These are phyloP conservation scores for Fusarium coicis DNA, from an alignment of 2,329 filamentous ascomycete genomes.

Conservation along the genomic window DNA sequence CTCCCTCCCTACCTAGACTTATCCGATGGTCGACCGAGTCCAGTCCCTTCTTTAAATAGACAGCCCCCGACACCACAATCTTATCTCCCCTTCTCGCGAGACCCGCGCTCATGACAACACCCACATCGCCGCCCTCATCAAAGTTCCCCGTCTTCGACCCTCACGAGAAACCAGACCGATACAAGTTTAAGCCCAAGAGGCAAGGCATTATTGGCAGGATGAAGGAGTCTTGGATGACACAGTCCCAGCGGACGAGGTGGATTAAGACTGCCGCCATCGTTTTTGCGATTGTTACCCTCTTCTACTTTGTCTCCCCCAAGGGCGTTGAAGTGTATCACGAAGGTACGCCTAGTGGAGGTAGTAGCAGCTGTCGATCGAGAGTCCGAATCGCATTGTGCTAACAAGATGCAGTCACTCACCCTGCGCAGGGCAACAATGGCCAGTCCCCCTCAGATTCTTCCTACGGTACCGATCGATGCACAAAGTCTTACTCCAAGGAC, in stretches of 20 bases:
- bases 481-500: conserved; percentile 82
- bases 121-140: conserved; percentile 69
- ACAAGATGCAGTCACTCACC: conserved; percentile 39
- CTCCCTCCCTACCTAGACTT: conserved; percentile 12
- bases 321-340: conserved; percentile 65
- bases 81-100: conserved; percentile 27
- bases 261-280: conserved; percentile 72
- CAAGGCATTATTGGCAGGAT: conserved; percentile 63
- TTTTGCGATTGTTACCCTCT: conserved; percentile 67
- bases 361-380: conserved; percentile 1
- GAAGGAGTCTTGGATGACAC: conserved; percentile 69
- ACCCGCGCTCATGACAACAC: conserved; percentile 67
- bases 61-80: background rate
- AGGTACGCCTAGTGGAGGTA: conserved; percentile 47
- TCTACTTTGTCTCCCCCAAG: conserved; percentile 71
- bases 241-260: conserved; percentile 73
- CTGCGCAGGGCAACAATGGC: conserved; percentile 50
- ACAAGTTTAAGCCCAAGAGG: conserved; percentile 60
- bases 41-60: conserved; percentile 36
- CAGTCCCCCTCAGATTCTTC: conserved; percentile 69
- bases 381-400: conserved; percentile 7
- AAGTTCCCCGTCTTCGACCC: conserved; percentile 68
- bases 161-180: conserved; percentile 73
- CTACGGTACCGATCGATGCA: conserved; percentile 78
- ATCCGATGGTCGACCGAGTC: conserved; percentile 44